Evolutionary conservation across 1,139 yeast genomes (phyloP).

Genomic region (Zhuliangozyma parablackwelliae): DNA sequence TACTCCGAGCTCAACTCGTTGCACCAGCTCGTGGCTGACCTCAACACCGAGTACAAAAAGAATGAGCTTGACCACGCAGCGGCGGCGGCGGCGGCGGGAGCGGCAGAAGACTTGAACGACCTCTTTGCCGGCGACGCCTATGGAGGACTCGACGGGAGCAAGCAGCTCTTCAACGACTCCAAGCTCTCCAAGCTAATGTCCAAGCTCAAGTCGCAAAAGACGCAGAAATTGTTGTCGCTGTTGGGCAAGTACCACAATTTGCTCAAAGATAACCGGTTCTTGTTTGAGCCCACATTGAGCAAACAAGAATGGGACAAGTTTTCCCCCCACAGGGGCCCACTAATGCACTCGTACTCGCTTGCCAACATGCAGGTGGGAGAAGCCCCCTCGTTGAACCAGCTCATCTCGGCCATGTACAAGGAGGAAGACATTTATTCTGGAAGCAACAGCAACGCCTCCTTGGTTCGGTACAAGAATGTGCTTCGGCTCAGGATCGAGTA

Average conservation of each 20-base stretch:
- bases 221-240: conserved; percentile 13
- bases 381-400: conserved; percentile 32
- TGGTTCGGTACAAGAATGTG: conserved; percentile 32
- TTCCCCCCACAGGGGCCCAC: conserved; percentile 17
- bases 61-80: conserved; percentile 4
- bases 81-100: conserved; percentile 3
- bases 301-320: conserved; percentile 14
- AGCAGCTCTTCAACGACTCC: conserved; percentile 7
- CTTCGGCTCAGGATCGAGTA: conserved; percentile 39
- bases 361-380: conserved; percentile 31
- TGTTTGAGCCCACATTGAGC: conserved; percentile 34
- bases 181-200: conserved; percentile 9
- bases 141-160: conserved; percentile 13
- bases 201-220: conserved; percentile 11
- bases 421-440: conserved; percentile 17
- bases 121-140: conserved; percentile 25
- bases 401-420: conserved; percentile 25
- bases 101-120: conserved; percentile 9
- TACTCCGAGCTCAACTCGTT: conserved; percentile 27
- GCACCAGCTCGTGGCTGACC: conserved; percentile 10
- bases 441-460: conserved; percentile 18
- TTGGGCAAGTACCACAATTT: conserved; percentile 17
- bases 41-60: conserved; percentile 13
- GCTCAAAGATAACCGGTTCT: conserved; percentile 26
- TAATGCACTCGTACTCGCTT: conserved; percentile 28